A percentile compares a stretch with the other conserved stretches of the same genome.
Conservation (phyloP, 306 rosid genomes). For the Elaeagnus macrophylla region DNA sequence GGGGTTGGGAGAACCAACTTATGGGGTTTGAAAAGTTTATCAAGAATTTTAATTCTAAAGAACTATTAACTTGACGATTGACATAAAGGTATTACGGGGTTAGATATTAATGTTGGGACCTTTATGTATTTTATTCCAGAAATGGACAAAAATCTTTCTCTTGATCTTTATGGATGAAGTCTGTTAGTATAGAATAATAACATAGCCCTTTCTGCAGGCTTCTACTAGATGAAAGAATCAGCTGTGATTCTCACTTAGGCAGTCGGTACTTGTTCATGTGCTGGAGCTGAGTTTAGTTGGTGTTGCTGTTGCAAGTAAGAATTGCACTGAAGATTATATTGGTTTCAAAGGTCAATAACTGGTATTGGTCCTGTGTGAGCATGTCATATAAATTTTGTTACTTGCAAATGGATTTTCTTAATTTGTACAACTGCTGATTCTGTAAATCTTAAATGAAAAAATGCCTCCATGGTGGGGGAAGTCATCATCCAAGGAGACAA, state of each 20-base stretch:
- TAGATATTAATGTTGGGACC: too few relatives aligned
- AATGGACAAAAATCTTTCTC: too few relatives aligned
- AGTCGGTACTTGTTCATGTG: slow-evolving; percentile 23
- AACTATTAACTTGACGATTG: too few relatives aligned
- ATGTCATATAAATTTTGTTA: slow-evolving; percentile 11
- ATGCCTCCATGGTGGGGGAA: slow-evolving; percentile 96
- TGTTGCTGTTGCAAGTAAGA: slow-evolving; percentile 20
- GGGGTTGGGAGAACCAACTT: too few relatives aligned
- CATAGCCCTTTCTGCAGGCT: slow-evolving; percentile 35
- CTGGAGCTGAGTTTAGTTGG: slow-evolving; percentile 19
- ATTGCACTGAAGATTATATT: slow-evolving; percentile 13
- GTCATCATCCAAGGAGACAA: slow-evolving; percentile 74
- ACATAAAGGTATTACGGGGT: too few relatives aligned
- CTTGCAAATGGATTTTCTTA: slow-evolving; percentile 22
- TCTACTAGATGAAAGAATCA: slow-evolving; percentile 5
- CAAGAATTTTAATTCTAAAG: too few relatives aligned
- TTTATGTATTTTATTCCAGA: too few relatives aligned
- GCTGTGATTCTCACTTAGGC: slow-evolving; percentile 5
- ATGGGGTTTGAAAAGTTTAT: too few relatives aligned
- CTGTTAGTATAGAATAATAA: slow-evolving; percentile 17
- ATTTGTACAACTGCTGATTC: slow-evolving; percentile 18
- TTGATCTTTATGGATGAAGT: not conserved
- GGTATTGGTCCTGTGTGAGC: slow-evolving; percentile 9
- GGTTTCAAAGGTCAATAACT: slow-evolving; percentile 12
- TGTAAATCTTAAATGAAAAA: slow-evolving; percentile 21